A percentile compares a stretch with the other conserved stretches of the same genome.
phyloP scores from a whole-genome alignment of 148 eudicot genomes.

The Arbutus unedo region DNA sequence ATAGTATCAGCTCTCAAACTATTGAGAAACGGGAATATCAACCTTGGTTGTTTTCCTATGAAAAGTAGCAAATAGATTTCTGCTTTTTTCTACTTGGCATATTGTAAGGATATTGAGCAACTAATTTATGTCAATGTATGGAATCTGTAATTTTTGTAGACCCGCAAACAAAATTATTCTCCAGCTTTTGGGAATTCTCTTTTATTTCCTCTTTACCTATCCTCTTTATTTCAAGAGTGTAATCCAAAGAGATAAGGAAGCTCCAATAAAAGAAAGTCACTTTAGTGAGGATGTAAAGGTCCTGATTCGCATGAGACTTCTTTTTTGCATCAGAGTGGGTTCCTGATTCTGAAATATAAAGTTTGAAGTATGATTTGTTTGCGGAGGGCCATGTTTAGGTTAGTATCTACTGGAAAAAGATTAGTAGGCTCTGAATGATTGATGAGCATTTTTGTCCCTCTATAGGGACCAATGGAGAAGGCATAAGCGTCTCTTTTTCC shows the following conservation, averaged over 20 bases:
- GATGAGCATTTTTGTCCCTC: constrained; percentile 43
- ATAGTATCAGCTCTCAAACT: constrained; percentile 31
- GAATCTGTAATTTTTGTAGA: constrained; percentile 49
- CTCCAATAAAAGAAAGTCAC: constrained; percentile 23
- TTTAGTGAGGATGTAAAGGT: constrained; percentile 29
- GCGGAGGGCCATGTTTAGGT: constrained; percentile 42
- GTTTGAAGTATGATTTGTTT: constrained; percentile 18
- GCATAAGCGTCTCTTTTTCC: constrained; percentile 23
- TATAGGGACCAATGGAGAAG: constrained; percentile 31
- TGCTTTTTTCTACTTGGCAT: constrained; percentile 27
- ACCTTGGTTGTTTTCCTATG: neutral
- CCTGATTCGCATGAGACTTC: constrained; percentile 30
- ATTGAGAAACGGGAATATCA: constrained; percentile 20
- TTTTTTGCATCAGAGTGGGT: constrained; percentile 45
- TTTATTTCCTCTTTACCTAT: constrained; percentile 26
- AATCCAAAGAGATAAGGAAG: constrained; percentile 36
- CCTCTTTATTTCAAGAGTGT: constrained; percentile 35
- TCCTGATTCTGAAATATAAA: constrained; percentile 38
- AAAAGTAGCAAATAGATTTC: constrained; percentile 16
- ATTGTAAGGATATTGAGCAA: constrained; percentile 55
- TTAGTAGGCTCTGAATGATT: constrained; percentile 20
- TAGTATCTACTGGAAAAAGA: constrained; percentile 28
- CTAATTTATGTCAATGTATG: constrained; percentile 64
- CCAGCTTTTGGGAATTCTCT: constrained; percentile 35
- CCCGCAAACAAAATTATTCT: constrained; percentile 52